Evolutionary conservation across 192 early-diverging fungal genomes (phyloP).

Genomic region (Linnemannia elongata): DNA sequence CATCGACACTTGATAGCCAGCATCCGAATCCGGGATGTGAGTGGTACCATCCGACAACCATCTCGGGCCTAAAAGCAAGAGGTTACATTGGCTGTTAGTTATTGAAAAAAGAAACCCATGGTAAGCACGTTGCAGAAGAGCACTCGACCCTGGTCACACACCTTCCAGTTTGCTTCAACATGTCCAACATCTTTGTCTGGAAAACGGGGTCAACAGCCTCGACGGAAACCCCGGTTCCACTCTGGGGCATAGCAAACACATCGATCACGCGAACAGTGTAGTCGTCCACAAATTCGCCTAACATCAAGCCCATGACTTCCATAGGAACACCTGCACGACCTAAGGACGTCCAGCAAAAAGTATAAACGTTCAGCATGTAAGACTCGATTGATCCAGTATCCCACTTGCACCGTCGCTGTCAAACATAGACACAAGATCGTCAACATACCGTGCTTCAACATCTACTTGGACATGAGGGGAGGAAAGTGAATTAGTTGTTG

Average conservation of each 20-base stretch:
- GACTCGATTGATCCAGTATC: background rate
- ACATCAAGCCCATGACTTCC: constrained; percentile 99
- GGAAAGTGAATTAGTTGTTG: background rate
- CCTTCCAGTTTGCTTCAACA: constrained; percentile 99
- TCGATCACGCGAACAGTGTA: constrained; percentile 99
- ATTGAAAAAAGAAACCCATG: background rate
- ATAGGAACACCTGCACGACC: constrained; percentile 98
- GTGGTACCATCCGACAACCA: constrained; percentile 99
- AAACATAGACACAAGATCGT: background rate
- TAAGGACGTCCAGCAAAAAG: constrained; percentile 32
- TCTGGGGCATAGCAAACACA: constrained; percentile 99
- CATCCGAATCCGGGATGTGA: constrained; percentile 99
- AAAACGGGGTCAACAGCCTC: constrained; percentile 99
- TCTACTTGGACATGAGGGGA: constrained; percentile 56
- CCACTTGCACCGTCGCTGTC: background rate
- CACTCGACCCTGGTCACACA: constrained; percentile 34
- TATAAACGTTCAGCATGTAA: background rate
- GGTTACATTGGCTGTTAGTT: background rate
- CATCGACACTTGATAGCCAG: constrained; percentile 99
- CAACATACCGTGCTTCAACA: constrained; percentile 87
- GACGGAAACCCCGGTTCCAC: constrained; percentile 98
- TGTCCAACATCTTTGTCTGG: constrained; percentile 99
- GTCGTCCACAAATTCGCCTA: constrained; percentile 99
- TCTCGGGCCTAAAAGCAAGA: constrained; percentile 81
- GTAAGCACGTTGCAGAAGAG: background rate